Base-by-base conservation (phyloP, 1,139 yeast genomes). In the Magnusiomyces clavatus region DNA sequence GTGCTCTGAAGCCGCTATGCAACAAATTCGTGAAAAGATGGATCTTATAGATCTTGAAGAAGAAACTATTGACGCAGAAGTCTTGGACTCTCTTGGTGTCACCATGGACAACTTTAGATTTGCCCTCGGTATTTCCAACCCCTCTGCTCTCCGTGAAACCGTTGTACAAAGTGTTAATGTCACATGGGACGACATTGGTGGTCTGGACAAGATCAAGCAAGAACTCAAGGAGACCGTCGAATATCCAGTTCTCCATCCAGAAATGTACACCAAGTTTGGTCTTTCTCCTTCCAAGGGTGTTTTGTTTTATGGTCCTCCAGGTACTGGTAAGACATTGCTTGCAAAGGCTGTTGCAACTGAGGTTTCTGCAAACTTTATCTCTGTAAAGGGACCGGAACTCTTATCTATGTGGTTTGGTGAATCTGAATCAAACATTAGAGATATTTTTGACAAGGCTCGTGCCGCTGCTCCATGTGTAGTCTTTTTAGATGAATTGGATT, bases 391-490 rank as follows among this genome's bases (percentile, higher is more conserved):
- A 62, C 97, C 98, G 40, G 97, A 92, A 73, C 80, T 90, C 67
- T 80, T 92, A 66, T 86, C 96, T 73, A 92, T 90, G 97, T 92
- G 96, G 95, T 89, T 88, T 69, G 98, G 98, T 78, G 97, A 92
- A 74, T 87, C 96, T 19, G 98, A 92, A 73, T 87, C 96, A 47
- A 89, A 89, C 68, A 89, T 92, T 64, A 86, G 97, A 74, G 97
- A 90, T 70, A 90, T 92, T 64, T 92, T 92, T 66, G 97, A 90
- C 73, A 90, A 90, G 73, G 98, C 98, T 17, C 83, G 97, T 73
- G 97, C 97, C 52, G 97, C 97, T 54, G 97, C 97, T 10, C 98
- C 98, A 64, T 89, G 97, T 48, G 97, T 92, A 58, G 96, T 92
- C 46, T 92, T 92, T 75, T 80, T 92, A 65, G 98, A 92, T 76